A percentile compares a stretch with the other conserved stretches of the same genome.
Evolutionary conservation across 1,284 basidiomycete species (phyloP).

Genomic region (Ustilago curta): DNA sequence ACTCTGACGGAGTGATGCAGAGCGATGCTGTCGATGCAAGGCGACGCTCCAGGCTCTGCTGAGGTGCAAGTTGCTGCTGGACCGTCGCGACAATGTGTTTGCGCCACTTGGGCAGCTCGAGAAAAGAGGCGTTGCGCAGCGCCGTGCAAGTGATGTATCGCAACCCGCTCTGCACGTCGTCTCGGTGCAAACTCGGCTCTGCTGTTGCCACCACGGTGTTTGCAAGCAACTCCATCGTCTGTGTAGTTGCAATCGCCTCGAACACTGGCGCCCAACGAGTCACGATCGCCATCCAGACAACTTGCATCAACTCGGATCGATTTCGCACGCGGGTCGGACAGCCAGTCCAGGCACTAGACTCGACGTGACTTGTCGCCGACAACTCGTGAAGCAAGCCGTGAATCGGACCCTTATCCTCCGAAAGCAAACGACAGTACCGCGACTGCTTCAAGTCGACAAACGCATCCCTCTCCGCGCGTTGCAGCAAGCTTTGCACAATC

Average conservation of each 20-base stretch:
- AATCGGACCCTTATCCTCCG: slow-evolving; percentile 4
- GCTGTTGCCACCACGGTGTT: slow-evolving; percentile 10
- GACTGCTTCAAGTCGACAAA: slow-evolving; percentile 18
- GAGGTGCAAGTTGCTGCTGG: slow-evolving; percentile 6
- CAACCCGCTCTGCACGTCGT: slow-evolving; percentile 7
- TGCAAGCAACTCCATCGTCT: slow-evolving; percentile 22
- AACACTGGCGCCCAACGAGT: slow-evolving; percentile 47
- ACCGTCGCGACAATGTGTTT: slow-evolving; percentile 22
- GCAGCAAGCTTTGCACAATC: slow-evolving; percentile 39
- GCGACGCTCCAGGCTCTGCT: slow-evolving; percentile 4
- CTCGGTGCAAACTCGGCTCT: not conserved
- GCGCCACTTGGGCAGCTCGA: slow-evolving; percentile 53
- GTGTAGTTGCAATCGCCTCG: slow-evolving; percentile 19
- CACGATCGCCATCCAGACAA: slow-evolving; percentile 49
- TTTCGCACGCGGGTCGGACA: slow-evolving; percentile 5
- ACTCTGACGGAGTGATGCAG: slow-evolving; percentile 28
- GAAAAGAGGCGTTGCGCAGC: slow-evolving; percentile 46
- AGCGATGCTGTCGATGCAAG: slow-evolving; percentile 25
- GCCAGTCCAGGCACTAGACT: slow-evolving; percentile 20
- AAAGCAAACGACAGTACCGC: slow-evolving; percentile 29
- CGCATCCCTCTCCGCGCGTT: slow-evolving; percentile 39
- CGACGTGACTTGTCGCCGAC: not conserved
- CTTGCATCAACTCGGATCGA: slow-evolving; percentile 26
- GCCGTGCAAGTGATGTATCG: slow-evolving; percentile 25
- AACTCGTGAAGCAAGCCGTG: slow-evolving; percentile 10